Evolutionary conservation across 2,329 filamentous ascomycete genomes (phyloP).

Genomic region (Plenodomus biglobosus): DNA sequence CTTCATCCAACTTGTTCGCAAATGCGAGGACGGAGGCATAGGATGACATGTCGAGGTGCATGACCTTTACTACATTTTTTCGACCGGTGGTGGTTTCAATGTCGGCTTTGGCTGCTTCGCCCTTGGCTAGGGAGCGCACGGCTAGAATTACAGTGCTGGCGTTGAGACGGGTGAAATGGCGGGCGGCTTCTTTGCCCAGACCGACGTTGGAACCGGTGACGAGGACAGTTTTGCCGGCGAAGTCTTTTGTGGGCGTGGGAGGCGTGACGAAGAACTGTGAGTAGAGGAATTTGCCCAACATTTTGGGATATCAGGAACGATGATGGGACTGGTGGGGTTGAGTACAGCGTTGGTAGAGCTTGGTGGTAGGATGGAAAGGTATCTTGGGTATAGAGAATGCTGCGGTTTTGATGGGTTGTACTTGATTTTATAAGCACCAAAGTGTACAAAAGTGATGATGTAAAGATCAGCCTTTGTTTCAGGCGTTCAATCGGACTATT

Average conservation of each 20-base stretch:
- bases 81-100: slow-evolving; percentile 42
- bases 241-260: slow-evolving; percentile 27
- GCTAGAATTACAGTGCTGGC: slow-evolving; percentile 50
- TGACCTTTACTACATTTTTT: slow-evolving; percentile 47
- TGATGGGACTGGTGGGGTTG: too few species aligned
- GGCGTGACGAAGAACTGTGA: slow-evolving; percentile 46
- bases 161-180: slow-evolving; percentile 46
- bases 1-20: slow-evolving; percentile 20
- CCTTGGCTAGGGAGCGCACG: slow-evolving; percentile 48
- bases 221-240: slow-evolving; percentile 46
- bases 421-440: too few species aligned
- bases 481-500: too few species aligned
- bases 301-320: background rate
- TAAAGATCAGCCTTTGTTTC: too few species aligned
- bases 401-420: too few species aligned
- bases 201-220: slow-evolving; percentile 54
- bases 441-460: too few species aligned
- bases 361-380: too few species aligned
- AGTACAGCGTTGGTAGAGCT: too few species aligned
- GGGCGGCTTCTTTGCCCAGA: slow-evolving; percentile 51
- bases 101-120: slow-evolving; percentile 47
- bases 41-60: slow-evolving; percentile 49
- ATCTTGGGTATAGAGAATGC: too few species aligned
- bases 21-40: slow-evolving; percentile 46
- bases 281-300: slow-evolving; percentile 39